Percentiles rank a stretch among this genome's conserved stretches.
Conservation (phyloP, 2,329 filamentous ascomycete genomes). For the Eutypa lata region DNA sequence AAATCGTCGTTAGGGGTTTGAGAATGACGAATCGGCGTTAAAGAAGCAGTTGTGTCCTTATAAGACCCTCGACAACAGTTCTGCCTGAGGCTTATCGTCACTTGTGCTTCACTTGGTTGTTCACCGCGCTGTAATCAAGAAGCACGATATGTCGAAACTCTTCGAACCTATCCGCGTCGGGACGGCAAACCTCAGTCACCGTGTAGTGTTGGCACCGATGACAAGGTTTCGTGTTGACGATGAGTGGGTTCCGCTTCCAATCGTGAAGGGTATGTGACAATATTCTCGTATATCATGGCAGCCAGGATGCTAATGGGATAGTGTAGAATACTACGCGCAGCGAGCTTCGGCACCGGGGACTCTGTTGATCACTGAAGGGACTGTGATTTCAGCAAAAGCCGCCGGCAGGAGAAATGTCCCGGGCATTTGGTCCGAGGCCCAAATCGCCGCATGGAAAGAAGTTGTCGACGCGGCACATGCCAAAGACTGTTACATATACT, state of each 20-base stretch:
- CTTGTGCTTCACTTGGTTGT: too few relatives aligned
- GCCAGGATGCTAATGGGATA: not conserved
- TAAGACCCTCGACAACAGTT: not conserved
- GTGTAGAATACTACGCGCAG: constrained; percentile 27
- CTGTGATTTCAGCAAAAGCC: constrained; percentile 45
- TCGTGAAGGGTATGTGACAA: constrained; percentile 25
- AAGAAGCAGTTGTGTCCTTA: too few relatives aligned
- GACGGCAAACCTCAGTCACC: constrained; percentile 36
- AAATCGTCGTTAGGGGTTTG: too few relatives aligned
- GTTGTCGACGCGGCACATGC: constrained; percentile 61
- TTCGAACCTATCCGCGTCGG: constrained; percentile 41
- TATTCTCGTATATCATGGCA: not conserved
- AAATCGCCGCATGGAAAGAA: constrained; percentile 57
- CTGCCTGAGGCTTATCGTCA: too few relatives aligned
- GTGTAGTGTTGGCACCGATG: constrained; percentile 48
- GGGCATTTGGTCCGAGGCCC: constrained; percentile 55
- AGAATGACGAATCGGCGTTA: too few relatives aligned
- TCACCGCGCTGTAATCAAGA: not conserved
- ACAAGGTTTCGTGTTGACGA: constrained; percentile 42
- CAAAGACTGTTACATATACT: constrained; percentile 59
- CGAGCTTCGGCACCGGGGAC: constrained; percentile 33
- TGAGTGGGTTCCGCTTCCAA: constrained; percentile 41
- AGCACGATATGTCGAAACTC: constrained; percentile 22
- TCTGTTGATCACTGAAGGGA: constrained; percentile 57
- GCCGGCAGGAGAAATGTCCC: constrained; percentile 49